A percentile compares a stretch with the other conserved stretches of the same genome.
phyloP scores from a whole-genome alignment of 2,329 filamentous ascomycete genomes.

The Fusarium equiseti region DNA sequence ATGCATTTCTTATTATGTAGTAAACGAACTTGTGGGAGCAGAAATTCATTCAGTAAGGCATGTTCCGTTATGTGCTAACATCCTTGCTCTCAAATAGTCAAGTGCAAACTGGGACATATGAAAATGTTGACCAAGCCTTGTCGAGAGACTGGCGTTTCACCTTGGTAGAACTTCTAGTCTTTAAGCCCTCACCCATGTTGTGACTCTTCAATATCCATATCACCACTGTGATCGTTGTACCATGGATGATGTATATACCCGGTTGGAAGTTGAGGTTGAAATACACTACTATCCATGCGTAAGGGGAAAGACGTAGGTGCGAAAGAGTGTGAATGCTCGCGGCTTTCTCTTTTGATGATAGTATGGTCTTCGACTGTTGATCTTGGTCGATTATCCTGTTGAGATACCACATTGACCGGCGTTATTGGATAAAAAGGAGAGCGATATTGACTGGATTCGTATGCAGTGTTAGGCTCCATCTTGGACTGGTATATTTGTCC shows the following conservation, averaged over 20 bases:
- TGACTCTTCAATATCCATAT: neutral
- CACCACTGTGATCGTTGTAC: neutral
- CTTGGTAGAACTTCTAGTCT: neutral
- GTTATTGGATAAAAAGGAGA: constrained; percentile 2
- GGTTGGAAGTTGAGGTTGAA: constrained; percentile 1
- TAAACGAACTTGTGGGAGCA: neutral
- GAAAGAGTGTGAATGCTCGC: neutral
- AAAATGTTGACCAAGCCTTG: neutral
- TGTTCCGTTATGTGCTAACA: neutral
- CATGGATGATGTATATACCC: neutral
- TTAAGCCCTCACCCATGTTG: neutral
- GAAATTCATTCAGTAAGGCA: neutral
- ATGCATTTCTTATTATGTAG: neutral
- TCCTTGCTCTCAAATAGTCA: neutral
- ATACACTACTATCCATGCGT: neutral
- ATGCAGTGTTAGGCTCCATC: neutral
- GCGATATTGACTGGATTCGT: constrained; percentile 4
- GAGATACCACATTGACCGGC: neutral
- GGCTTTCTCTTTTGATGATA: constrained; percentile 1
- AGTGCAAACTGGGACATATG: neutral
- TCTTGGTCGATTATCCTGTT: constrained; percentile 8
- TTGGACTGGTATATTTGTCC: neutral
- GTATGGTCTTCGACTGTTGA: neutral
- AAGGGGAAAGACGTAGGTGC: neutral
- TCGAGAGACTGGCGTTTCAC: too few species aligned